These are phyloP conservation scores for Lolium rigidum DNA, from an alignment of 176 grass and related monocot genomes.

Conservation along the genomic window DNA sequence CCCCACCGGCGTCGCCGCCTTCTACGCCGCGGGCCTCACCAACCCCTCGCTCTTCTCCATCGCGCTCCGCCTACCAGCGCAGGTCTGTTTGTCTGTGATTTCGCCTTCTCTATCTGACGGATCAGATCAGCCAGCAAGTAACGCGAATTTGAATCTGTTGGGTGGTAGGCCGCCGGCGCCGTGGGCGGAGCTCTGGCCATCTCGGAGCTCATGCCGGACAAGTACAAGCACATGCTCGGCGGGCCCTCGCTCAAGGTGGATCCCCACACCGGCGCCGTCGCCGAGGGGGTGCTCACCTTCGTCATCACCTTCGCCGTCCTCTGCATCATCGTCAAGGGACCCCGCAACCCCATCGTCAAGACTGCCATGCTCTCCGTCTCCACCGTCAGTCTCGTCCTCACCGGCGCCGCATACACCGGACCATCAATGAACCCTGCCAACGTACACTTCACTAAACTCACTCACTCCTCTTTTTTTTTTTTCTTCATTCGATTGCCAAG, in stretches of 20 bases:
- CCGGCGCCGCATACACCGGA: slow-evolving; percentile 68
- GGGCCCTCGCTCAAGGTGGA: slow-evolving; percentile 72
- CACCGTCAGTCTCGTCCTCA: slow-evolving; percentile 56
- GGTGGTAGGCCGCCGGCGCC: slow-evolving; percentile 59
- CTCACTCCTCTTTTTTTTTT: neutral
- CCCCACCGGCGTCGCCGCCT: slow-evolving; percentile 65
- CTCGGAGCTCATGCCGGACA: slow-evolving; percentile 58
- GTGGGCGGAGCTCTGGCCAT: slow-evolving; percentile 72
- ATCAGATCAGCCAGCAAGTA: neutral
- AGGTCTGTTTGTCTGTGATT: slow-evolving; percentile 58
- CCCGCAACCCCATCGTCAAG: slow-evolving; percentile 59
- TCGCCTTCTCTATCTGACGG: neutral
- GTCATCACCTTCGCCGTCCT: slow-evolving; percentile 63
- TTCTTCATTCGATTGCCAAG: neutral
- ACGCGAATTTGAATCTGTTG: neutral
- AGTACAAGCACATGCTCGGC: slow-evolving; percentile 68
- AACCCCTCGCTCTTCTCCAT: slow-evolving; percentile 56
- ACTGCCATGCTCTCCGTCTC: slow-evolving; percentile 56
- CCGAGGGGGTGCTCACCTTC: slow-evolving; percentile 71
- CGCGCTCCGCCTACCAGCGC: slow-evolving; percentile 77
- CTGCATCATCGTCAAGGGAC: slow-evolving; percentile 63
- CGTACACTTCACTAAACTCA: slow-evolving; percentile 33
- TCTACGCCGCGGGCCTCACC: slow-evolving; percentile 70
- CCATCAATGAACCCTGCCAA: slow-evolving; percentile 88
- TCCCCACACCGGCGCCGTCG: slow-evolving; percentile 62